These are phyloP conservation scores for Oligophagozyma castellii DNA, from an alignment of 1,139 yeast genomes.

Conservation along the genomic window DNA sequence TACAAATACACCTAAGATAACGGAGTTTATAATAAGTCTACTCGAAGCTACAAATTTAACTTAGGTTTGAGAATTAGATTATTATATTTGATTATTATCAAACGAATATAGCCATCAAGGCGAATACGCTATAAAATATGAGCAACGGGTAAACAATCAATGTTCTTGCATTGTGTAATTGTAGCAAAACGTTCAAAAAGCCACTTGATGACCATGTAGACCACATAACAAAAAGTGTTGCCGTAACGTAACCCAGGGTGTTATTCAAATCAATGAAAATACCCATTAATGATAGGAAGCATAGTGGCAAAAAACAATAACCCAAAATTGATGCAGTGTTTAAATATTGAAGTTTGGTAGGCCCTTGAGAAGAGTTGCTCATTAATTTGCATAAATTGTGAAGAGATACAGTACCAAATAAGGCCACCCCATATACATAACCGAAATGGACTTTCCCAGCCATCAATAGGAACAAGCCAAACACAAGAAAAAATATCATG, in stretches of 20 bases:
- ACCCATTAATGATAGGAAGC: conserved; percentile 60
- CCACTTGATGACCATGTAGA: conserved; percentile 92
- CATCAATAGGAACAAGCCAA: conserved; percentile 71
- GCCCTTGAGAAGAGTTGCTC: conserved; percentile 26
- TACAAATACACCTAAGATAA: too few relatives aligned
- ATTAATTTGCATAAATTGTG: conserved; percentile 77
- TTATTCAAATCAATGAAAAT: conserved; percentile 61
- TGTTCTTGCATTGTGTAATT: conserved; percentile 72
- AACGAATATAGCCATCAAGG: conserved; percentile 89
- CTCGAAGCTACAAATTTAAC: too few relatives aligned
- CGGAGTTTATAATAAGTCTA: too few relatives aligned
- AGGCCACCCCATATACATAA: conserved; percentile 89
- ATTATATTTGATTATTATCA: too few relatives aligned
- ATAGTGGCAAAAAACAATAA: conserved; percentile 84
- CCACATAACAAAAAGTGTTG: conserved; percentile 72
- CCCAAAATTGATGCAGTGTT: conserved; percentile 74
- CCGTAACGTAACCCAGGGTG: conserved; percentile 54
- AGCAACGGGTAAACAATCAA: conserved; percentile 89
- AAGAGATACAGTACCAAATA: conserved; percentile 76
- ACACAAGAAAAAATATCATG: conserved; percentile 69
- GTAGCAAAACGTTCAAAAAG: conserved; percentile 75
- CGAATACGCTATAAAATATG: conserved; percentile 86
- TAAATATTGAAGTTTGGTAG: conserved; percentile 21
- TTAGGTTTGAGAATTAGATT: too few relatives aligned
- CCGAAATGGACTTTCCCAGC: conserved; percentile 95